These are phyloP conservation scores for Trichoderma orchidacearum DNA, from an alignment of 495 filamentous ascomycete genomes.

Conservation along the genomic window DNA sequence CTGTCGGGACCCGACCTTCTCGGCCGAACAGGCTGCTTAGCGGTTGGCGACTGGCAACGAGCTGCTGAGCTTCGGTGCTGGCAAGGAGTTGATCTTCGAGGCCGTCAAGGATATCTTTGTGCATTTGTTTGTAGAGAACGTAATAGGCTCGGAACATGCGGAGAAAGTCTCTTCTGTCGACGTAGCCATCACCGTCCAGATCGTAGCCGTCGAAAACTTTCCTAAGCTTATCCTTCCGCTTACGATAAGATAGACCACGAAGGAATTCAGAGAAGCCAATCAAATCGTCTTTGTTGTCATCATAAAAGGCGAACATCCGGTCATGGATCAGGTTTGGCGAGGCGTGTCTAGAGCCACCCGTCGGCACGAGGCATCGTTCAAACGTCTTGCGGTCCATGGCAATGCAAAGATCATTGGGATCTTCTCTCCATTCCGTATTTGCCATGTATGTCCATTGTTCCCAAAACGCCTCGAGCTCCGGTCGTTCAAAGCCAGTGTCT, in stretches of 20 bases:
- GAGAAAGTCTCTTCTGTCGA: slow-evolving; percentile 79
- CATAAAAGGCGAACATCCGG: slow-evolving; percentile 93
- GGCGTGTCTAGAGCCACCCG: slow-evolving; percentile 57
- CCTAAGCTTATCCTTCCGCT: slow-evolving; percentile 57
- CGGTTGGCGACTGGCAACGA: slow-evolving; percentile 63
- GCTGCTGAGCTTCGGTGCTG: slow-evolving; percentile 53
- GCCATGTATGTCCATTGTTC: slow-evolving; percentile 93
- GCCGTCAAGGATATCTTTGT: slow-evolving; percentile 66
- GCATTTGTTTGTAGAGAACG: slow-evolving; percentile 70
- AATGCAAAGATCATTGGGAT: slow-evolving; percentile 60
- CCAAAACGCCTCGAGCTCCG: slow-evolving; percentile 84
- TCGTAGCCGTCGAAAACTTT: slow-evolving; percentile 85
- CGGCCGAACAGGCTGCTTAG: slow-evolving; percentile 59
- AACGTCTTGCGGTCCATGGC: slow-evolving; percentile 89
- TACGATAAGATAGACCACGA: slow-evolving; percentile 67
- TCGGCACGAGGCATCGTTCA: slow-evolving; percentile 76
- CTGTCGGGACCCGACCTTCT: slow-evolving; percentile 45
- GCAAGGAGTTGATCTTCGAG: slow-evolving; percentile 71
- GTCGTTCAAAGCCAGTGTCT: slow-evolving; percentile 64
- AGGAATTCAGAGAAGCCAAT: slow-evolving; percentile 94
- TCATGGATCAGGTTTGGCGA: slow-evolving; percentile 86
- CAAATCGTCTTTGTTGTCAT: slow-evolving; percentile 71
- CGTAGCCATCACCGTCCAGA: slow-evolving; percentile 76
- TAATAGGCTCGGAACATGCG: slow-evolving; percentile 88
- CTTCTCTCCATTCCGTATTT: slow-evolving; percentile 68